Base-by-base conservation (phyloP, 23 red algal genomes). In the Gracilaria caudata region DNA sequence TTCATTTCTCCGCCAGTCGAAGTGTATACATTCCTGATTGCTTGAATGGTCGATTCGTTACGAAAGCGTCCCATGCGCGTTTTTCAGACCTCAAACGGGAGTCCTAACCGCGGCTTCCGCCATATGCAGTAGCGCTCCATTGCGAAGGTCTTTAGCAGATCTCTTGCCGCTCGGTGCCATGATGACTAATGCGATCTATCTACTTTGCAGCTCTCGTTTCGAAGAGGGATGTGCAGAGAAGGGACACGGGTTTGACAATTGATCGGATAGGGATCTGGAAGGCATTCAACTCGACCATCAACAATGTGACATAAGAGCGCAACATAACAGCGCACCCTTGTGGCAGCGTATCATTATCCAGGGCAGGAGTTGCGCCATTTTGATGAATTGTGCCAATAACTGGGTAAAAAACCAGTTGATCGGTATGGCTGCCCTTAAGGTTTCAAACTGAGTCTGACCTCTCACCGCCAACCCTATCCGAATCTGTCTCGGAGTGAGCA, bases 41-140 rank as follows among this genome's bases (percentile, higher is more conserved):
- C 96, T 19, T 77, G 21, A 8, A 92, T 40, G 29, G 89, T 94
- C 24, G 73, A 57, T 51, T 98, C 96, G 51, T 74, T 95, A 40
- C 96, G 87, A 58, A 92, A 92, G 47, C 91, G 86, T 21, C 91
- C 96, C 89, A 98, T 94, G 36, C 92, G 87, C 39, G 96, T 98
- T 64, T 98, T 98, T 68, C 92, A 94, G 30, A 98, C 96, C 82
- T 98, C 96, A 89, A 98, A 93, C 19, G 96, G 96, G 14, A 94
- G 93, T n/a, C 96, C 96, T 37, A 98, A 58, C 20, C 90, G 96
- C 92, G 7, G 92, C 96, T 64, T 98, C 96, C 57, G 94, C 81
- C 88, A 95, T 84, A 55, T 98, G 96, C 49, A 98, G 90, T 55
- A 86, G 68, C 30, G 96, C 96, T n/a, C 96, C 96, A 39, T 94